Base-by-base conservation (phyloP, 495 filamentous ascomycete genomes). In the Neurospora tetraspora region DNA sequence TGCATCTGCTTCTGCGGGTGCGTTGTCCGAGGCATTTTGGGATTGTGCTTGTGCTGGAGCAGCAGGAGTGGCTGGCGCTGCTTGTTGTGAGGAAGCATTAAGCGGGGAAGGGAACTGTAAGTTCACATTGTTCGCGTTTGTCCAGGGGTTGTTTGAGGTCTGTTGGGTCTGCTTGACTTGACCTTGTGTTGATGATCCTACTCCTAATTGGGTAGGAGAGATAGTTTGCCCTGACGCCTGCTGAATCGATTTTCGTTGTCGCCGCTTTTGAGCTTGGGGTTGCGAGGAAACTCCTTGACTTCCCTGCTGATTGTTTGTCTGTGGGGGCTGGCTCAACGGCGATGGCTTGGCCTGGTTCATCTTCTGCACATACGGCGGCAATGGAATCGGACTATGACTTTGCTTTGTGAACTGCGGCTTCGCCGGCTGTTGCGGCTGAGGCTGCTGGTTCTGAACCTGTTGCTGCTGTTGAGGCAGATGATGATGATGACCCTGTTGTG, bases 311-410 rank as follows among this genome's bases (percentile, higher is more conserved):
- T 14, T 59, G 23, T 59, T 59, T 7, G 53, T 73, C 7, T 75
- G 73, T 2, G 71, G 75, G 61, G 45, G 74, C 3, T 37, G 73
- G 42, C 53, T 69, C 39, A 72, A 70, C 20, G 75, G 73, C 10
- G 77, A 73, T 5, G 74, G 36, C 61, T 70, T 75, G 18, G 70
- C 12, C 38, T 42, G 27, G 12, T n/a, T 53, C 39, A 73, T 76
- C 31, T 80, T 72, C 43, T 74, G 75, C 42, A 79, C 76, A 68
- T 81, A 81, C 1, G 74, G 73, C 11, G 80, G 77, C 69, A 81
- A 61, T 7, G 78, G 80, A 40, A 80, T 80, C 1, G 80, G 80
- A 40, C 80, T 80, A 65, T 78, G 78, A 59, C 77, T 80, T 39
- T 81, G 80, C 74, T 80, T 81, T 5, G 74, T 31, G 34, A 73